Evolutionary conservation across 2,329 filamentous ascomycete species (phyloP), one percentile per base, ranked within the genome.

Genomic region (Cercospora zeina): DNA sequence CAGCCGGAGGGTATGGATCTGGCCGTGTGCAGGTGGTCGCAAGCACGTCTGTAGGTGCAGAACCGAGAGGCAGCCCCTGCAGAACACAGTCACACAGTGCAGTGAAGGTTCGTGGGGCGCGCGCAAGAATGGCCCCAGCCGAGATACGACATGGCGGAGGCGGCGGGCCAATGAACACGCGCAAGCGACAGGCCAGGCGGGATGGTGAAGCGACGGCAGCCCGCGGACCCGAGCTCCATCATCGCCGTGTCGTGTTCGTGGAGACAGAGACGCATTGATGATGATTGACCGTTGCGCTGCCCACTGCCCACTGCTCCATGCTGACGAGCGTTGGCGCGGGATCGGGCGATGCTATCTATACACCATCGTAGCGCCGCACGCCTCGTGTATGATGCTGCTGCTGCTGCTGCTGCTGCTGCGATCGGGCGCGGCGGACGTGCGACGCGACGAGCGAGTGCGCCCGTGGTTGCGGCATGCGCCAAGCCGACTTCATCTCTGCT

Each of bases 151-250:
- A 21, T 3, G 37, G 27, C 14, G 21, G 24, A 19, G 9, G 8
- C 34, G 9, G 51, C 58, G 21, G 33, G 51, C 58, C 58, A 61
- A 61, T 61, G 30, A 37, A 30, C 11, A 51, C 36, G 51, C 47
- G 30, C 42, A 49, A 49, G 34, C 27, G 39, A 24, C 16, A 37
- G 19, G 47, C 47, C 30, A 45, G 50, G 37, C 57, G 45, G 58
- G 58, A 51, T 61, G 58, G 16, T 55, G 51, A 61, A 55, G 58
- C 58, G 58, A 27, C 24, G 24, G 24, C 24, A 27, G 3, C 3
- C 24, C 3, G 37, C 33, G 58, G 37, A 19, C 51, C 58, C 58
- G 58, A 42, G 31, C 36, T 59, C 39, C 33, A n/a, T 30, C 56
- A 58, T 27, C 24, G 6, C 6, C 24, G 6, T 27, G 6, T 27